phyloP scores from a whole-genome alignment of 257 asterid species.

The Ballota nigra region DNA sequence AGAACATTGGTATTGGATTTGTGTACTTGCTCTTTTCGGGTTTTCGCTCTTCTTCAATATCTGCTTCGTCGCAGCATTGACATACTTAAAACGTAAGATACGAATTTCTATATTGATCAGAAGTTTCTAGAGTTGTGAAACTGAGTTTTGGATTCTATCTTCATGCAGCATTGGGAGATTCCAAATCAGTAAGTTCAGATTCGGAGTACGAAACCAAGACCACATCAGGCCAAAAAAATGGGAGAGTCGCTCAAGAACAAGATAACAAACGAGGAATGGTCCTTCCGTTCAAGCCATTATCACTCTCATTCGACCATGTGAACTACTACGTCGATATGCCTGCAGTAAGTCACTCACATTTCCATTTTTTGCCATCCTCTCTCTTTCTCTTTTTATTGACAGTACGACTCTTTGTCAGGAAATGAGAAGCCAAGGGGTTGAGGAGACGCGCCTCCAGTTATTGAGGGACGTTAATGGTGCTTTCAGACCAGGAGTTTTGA shows the following conservation, averaged over 20 bases:
- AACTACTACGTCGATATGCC: constrained; percentile 73
- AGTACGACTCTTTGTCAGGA: constrained; percentile 37
- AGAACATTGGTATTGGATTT: constrained; percentile 62
- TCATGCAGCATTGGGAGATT: constrained; percentile 55
- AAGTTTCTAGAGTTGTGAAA: neutral
- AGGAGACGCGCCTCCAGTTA: constrained; percentile 54
- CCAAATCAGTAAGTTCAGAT: constrained; percentile 40
- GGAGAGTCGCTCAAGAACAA: constrained; percentile 28
- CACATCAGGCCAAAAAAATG: constrained; percentile 20
- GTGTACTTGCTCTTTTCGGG: constrained; percentile 51
- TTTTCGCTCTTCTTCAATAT: constrained; percentile 61
- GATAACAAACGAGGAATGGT: constrained; percentile 59
- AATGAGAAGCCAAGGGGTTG: constrained; percentile 62
- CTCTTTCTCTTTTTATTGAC: neutral
- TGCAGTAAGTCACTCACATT: constrained; percentile 43
- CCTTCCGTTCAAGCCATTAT: constrained; percentile 58
- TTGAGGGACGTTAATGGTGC: constrained; percentile 61
- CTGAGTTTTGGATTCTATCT: neutral
- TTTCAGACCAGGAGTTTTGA: constrained; percentile 65
- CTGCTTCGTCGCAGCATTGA: constrained; percentile 62
- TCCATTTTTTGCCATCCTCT: neutral
- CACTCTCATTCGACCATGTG: constrained; percentile 57
- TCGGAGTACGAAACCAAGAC: constrained; percentile 36
- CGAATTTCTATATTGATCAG: neutral
- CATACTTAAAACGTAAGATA: constrained; percentile 57